Base-by-base conservation (phyloP, 2,329 filamentous ascomycete species). In the Hypoxylon sp. region DNA sequence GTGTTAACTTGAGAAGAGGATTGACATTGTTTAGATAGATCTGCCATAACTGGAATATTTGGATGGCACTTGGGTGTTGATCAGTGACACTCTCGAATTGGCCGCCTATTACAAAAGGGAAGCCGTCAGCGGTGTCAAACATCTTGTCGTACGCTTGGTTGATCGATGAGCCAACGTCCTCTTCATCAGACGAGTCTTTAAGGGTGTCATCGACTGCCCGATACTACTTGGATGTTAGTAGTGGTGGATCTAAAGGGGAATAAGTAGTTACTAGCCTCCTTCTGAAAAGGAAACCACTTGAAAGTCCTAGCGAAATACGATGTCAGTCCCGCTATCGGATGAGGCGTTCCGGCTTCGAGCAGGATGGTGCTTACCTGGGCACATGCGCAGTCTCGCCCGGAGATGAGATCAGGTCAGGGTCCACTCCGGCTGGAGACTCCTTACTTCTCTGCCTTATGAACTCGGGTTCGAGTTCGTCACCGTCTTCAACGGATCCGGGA, bases 21-120 rank as follows among this genome's bases (percentile, higher is more conserved):
- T 92, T 89, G 71, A 92, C 87, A 72, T 92, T 92, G 69, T 89
- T 86, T 46, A 92, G 84, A 74, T 91, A 93, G 15, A 88, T 84
- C 77, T 92, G 89, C 90, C 91, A 93, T 17, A 91, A 81, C 70
- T 88, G 85, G 65, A 90, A 86, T 58, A 89, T 89, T 64, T 89
- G 87, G 19, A 89, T 85, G 24, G 85, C 80, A 1, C 84, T 76
- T 8, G 88, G 88, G 68, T 89, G 87, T 15, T 81, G 77, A 53
- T 81, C 79, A 2, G 83, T 83, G 53, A 88, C 79, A 52, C 80
- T 80, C 17, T 79, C 75, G 15, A 76, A 75, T 8, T 80, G 75
- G 29, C 82, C 83, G 29, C 86, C 85, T 15, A 88, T 80, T 31
- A 87, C 79, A 72, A 89, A 88, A 2, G 87, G 87, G 64, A 89